Evolutionary conservation across 441 rosid genomes (phyloP).

Genomic region (Theobroma grandiflorum): DNA sequence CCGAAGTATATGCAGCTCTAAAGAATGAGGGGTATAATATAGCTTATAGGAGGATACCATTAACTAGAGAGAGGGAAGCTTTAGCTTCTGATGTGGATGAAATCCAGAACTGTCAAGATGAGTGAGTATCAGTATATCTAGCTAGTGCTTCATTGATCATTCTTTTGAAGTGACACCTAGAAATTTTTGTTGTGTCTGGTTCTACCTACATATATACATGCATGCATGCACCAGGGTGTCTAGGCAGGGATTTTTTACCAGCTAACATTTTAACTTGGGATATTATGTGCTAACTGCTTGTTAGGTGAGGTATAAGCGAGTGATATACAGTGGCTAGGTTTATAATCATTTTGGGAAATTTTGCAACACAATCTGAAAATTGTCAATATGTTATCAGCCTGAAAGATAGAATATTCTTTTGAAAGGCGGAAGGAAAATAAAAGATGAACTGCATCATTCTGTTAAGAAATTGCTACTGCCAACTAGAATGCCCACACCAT

Average conservation of each 20-base stretch:
- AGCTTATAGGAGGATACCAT: conserved; percentile 82
- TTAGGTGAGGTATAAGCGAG: background rate
- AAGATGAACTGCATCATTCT: background rate
- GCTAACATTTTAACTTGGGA: background rate
- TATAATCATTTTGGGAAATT: background rate
- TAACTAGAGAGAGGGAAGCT: conserved; percentile 95
- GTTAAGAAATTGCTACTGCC: background rate
- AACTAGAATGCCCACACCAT: conserved; percentile 7
- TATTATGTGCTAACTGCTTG: background rate
- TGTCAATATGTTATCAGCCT: background rate
- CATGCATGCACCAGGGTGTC: background rate
- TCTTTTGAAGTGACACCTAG: conserved; percentile 8
- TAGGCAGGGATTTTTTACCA: background rate
- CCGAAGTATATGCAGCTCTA: conserved; percentile 87
- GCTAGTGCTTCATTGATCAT: conserved; percentile 1
- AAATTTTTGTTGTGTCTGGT: conserved; percentile 12
- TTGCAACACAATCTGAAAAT: background rate
- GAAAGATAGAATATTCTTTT: background rate
- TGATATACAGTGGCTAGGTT: background rate
- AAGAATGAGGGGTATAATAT: conserved; percentile 79
- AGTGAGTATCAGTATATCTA: conserved; percentile 60
- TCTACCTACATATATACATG: background rate
- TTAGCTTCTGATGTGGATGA: conserved; percentile 96
- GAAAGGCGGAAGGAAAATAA: background rate
- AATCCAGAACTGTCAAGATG: conserved; percentile 74